A percentile compares a stretch with the other conserved stretches of the same genome.
phyloP scores from a whole-genome alignment of 306 rosid species.

The Cucurbita moschata region DNA sequence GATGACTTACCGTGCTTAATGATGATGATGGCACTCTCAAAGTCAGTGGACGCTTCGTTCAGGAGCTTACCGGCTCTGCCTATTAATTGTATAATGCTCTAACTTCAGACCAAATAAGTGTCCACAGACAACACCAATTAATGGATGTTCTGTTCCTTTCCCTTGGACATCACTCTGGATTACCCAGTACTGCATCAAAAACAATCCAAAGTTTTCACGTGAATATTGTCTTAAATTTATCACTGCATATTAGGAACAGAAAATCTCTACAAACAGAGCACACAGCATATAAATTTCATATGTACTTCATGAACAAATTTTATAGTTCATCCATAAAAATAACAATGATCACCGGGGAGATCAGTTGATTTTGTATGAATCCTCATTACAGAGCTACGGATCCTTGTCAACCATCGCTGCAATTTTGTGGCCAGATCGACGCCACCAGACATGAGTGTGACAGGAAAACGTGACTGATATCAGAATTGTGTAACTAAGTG shows the following conservation, averaged over 20 bases:
- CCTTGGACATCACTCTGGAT: neutral
- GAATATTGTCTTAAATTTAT: neutral
- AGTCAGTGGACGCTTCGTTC: neutral
- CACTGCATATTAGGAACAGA: neutral
- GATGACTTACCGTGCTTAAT: neutral
- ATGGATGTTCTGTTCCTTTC: neutral
- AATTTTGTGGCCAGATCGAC: too few relatives aligned
- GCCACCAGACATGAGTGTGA: too few relatives aligned
- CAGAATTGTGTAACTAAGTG: too few relatives aligned
- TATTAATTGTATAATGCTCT: neutral
- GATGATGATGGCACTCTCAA: slow-evolving; percentile 1
- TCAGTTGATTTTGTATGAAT: too few relatives aligned
- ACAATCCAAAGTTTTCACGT: neutral
- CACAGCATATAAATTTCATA: neutral
- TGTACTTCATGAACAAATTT: too few relatives aligned
- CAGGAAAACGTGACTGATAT: too few relatives aligned
- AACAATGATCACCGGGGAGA: too few relatives aligned
- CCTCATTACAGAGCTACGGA: too few relatives aligned
- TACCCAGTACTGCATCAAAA: neutral
- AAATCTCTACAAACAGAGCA: neutral
- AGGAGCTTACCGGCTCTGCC: neutral
- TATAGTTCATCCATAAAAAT: too few relatives aligned
- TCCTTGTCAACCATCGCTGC: too few relatives aligned
- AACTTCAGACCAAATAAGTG: neutral
- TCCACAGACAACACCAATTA: neutral